Base-by-base conservation (phyloP, 495 filamentous ascomycete species). In the Neurospora sublineolata region DNA sequence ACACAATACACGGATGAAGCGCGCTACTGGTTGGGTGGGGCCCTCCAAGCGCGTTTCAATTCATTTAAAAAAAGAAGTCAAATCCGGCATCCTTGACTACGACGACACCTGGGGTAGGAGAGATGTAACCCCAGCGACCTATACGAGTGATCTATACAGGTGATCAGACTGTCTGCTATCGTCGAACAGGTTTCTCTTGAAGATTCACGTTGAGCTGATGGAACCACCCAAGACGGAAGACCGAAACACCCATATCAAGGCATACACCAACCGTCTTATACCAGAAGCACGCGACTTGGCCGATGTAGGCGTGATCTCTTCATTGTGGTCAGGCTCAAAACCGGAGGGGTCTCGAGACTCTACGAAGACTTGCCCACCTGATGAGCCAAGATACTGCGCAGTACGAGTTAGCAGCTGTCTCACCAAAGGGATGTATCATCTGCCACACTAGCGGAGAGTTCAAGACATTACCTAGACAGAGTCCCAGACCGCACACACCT, bases 1-100 rank as follows among this genome's bases (percentile, higher is more conserved):
- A 64, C 77, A 75, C 79, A 75, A 79, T 79, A 80, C 78, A 71
- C 39, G 73, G 46, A 60, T 76, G 77, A 77, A 72, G 78, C 77
- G 75, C 74, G 77, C 44, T n/a, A 46, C 40, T 77, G 76, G 77
- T 79, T 80, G 79, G 79, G 75, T 72, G 60, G 70, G 71, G 64
- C 44, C 69, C 67, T 40, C 67, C 69, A 75, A 74, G 78, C 75
- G 77, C 75, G 77, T 76, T 76, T 77, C 76, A 76, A 72, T 79
- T 72, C 71, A 77, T 78, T 77, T 79, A 77, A 74, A 75, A 76
- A 79, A 74, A 76, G 74, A 71, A 77, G 73, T 75, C 71, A 75
- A 76, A 75, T 68, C 77, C 72, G 73, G 68, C 52, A 73, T 67
- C 58, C 69, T 16, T 36, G 23, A 33, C 27, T 64, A 64, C 27